Evolutionary conservation across 1,284 basidiomycete genomes (phyloP).

Genomic region (Coniferiporia weirii): DNA sequence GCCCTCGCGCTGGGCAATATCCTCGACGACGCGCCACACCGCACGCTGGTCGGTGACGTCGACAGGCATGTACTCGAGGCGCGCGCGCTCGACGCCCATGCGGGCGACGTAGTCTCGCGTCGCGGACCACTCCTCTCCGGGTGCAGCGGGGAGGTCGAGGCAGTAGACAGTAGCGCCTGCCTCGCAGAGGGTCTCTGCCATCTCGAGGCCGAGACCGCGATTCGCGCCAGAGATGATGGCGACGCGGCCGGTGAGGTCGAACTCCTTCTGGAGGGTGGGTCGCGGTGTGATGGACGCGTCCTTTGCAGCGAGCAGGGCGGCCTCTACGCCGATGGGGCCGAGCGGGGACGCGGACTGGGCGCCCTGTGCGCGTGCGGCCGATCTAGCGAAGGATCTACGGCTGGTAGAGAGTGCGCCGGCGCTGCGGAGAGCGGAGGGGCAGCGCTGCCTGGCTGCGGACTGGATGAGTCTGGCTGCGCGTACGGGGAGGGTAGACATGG

Average conservation of each 20-base stretch:
- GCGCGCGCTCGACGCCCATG: constrained; percentile 36
- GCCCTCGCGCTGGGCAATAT: constrained; percentile 58
- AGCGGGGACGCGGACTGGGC: constrained; percentile 47
- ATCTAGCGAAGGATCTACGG: not conserved
- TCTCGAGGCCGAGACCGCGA: constrained; percentile 78
- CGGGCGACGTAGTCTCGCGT: constrained; percentile 49
- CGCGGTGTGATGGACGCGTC: constrained; percentile 31
- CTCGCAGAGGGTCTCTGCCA: constrained; percentile 74
- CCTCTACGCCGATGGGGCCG: constrained; percentile 56
- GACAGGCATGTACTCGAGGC: constrained; percentile 61
- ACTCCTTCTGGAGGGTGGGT: constrained; percentile 64
- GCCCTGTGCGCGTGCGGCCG: not conserved
- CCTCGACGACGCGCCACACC: constrained; percentile 51
- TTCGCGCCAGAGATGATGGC: constrained; percentile 76
- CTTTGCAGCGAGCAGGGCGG: constrained; percentile 43
- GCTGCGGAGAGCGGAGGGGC: not conserved
- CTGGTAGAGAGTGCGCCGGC: not conserved
- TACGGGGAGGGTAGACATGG: not conserved
- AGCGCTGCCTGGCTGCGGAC: not conserved
- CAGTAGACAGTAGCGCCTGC: constrained; percentile 76
- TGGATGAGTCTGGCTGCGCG: not conserved
- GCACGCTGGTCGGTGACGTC: constrained; percentile 59
- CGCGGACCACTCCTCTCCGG: constrained; percentile 62
- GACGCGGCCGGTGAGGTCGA: constrained; percentile 69
- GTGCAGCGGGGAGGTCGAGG: constrained; percentile 62